Conservation (phyloP, 208 protist species). For the Leishmania mexicana region DNA sequence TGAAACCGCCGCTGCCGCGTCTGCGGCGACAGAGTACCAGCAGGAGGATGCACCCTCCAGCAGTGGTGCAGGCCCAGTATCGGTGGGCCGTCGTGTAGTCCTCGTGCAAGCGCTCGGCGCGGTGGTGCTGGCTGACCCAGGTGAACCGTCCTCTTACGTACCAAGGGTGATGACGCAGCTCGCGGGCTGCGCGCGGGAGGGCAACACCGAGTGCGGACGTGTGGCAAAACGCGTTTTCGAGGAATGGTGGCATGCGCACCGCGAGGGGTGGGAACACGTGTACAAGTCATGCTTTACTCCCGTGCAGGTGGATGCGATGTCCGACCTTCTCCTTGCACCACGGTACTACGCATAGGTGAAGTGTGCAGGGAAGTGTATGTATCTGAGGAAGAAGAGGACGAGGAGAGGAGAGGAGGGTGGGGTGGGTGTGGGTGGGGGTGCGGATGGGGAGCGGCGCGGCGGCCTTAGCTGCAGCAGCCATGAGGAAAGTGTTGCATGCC, state of each 20-base stretch:
- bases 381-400: not conserved
- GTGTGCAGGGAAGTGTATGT: not conserved
- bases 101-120: constrained; percentile 72
- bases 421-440: too few species aligned
- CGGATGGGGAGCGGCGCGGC: not conserved
- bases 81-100: constrained; percentile 37
- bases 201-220: constrained; percentile 49
- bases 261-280: constrained; percentile 68
- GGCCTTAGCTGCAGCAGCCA: not conserved
- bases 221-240: constrained; percentile 61
- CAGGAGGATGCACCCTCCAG: not conserved
- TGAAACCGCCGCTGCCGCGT: not conserved
- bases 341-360: constrained; percentile 66
- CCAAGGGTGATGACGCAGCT: constrained; percentile 66
- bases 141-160: constrained; percentile 51
- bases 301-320: constrained; percentile 53
- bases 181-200: constrained; percentile 34
- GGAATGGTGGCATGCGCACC: constrained; percentile 82
- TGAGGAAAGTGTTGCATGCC: not conserved
- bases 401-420: not conserved
- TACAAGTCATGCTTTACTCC: constrained; percentile 65
- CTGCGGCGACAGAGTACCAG: not conserved
- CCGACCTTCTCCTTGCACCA: constrained; percentile 47
- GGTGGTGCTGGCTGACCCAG: constrained; percentile 55
- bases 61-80: not conserved